Base-by-base conservation (phyloP, 1,284 basidiomycete species). In the Pholiota adiposa region DNA sequence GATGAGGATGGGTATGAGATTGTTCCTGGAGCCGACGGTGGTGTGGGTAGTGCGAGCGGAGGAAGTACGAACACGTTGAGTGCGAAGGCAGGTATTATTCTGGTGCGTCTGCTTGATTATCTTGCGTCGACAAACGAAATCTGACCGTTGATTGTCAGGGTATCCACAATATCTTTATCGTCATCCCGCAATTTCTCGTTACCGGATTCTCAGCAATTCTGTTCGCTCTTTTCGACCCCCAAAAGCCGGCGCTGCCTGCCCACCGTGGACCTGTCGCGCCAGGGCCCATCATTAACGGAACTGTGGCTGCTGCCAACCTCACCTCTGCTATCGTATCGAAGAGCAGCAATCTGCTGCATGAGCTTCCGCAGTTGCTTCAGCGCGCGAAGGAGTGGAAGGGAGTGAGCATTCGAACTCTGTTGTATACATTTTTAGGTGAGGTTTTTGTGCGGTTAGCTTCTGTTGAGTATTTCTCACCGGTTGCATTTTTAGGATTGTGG, bases 111-210 rank as follows among this genome's bases (percentile, higher is more conserved):
- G 49, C 51, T 49, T 53, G 25, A 43, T 27, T 27, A 41, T 34
- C 14, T 43, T 33, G 21, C 8, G 50, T 51, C 49, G 51, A 60
- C 18, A 52, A n/a, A 63, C 6, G 38, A 7, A 23, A 36, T 50
- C 34, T 44, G 44, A 53, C 40, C 58, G 44, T 38, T 59, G 49
- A 29, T 40, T 36, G 16, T 38, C 31, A 93, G 92, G 94, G 94
- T 36, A 96, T 96, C 58, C 94, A 96, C 73, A 97, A 96, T 68
- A 83, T 97, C 55, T 96, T 92, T 71, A 81, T 97, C 64, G 95
- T 97, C 55, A 77, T 90, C 12, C 84, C 89, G 0, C 85, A 91
- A 64, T 89, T 91, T 69, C 76, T 92, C 31, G 83, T 90, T 51
- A 88, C 86, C 0, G 89, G 83, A 11, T 67, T 92, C 14, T 83